Base-by-base conservation (phyloP, 352 stramenopile genomes). In the Halophytophthora batemanensis region DNA sequence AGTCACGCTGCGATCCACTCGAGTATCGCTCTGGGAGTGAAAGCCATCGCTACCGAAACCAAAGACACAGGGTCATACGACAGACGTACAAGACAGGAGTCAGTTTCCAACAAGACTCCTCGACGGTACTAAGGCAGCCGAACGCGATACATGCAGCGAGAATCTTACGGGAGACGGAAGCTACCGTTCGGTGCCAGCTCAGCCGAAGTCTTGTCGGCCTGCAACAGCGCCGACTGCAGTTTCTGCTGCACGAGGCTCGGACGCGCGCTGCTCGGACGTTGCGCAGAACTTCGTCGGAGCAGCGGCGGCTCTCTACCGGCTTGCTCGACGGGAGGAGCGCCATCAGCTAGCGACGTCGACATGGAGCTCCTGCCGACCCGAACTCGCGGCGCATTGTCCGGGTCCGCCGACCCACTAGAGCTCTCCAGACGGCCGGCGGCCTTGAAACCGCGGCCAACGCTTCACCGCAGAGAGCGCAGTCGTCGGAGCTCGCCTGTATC, bases 181-280 rank as follows among this genome's bases (percentile, higher is more conserved):
- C 48, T 53, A 13, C 46, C 45, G 18, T 50, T 53, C 15, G 74
- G 35, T 0, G 36, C 17, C 43, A 83, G 53, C 1, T 86, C 69
- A 1, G 33, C 36, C 0, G 49, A 38, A 0, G 69, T 64, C 53
- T 71, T 74, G 49, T 86, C 75, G 6, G 77, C 77, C 12, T 74
- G 65, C 14, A 66, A 61, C 19, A 91, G 45, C n/a, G 80, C 80
- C 0, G 56, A 59, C 15, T 87, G 75, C 3, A 91, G 69, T 50
- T 87, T 86, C 31, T 83, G 74, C 31, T 86, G 76, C 23, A 87
- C 51, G 18, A 83, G 55, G 38, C 80, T 90, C n/a, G 62, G 7
- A 6, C 60, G 60, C 21, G 41, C 51, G 39, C 37, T 54, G 18
- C 23, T 62, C 19, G 52, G 44, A 23, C 52, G 61, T 25, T 33